These are phyloP conservation scores for Backusella australiensis DNA, from an alignment of 192 early-diverging fungal genomes.

Conservation along the genomic window DNA sequence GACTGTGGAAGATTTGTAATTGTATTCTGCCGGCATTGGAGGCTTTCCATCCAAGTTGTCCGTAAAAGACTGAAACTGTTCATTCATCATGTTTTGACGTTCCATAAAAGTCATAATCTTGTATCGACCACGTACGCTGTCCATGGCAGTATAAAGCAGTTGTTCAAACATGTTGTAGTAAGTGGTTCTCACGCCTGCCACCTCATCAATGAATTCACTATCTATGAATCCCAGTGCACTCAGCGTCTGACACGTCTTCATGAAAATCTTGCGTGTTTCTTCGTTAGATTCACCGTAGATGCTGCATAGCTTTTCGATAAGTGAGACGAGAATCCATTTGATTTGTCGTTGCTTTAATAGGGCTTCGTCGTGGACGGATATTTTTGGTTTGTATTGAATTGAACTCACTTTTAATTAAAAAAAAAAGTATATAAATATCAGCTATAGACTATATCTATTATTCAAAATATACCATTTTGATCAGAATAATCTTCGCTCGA, in stretches of 20 bases:
- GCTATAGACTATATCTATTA: not conserved
- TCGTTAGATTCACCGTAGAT: conserved; percentile 84
- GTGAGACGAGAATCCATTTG: conserved; percentile 76
- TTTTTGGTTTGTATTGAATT: not conserved
- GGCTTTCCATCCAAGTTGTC: not conserved
- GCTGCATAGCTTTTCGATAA: conserved; percentile 87
- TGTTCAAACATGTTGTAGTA: conserved; percentile 84
- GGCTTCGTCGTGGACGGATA: not conserved
- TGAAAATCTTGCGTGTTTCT: conserved; percentile 80
- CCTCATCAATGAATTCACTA: conserved; percentile 60
- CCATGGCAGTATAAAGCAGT: conserved; percentile 75
- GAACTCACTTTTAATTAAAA: not conserved
- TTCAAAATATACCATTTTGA: not conserved
- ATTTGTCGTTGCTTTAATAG: conserved; percentile 50
- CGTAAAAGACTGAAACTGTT: not conserved
- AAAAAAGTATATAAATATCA: no score
- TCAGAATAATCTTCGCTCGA: not conserved
- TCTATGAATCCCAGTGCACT: conserved; percentile 79
- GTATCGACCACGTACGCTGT: conserved; percentile 45
- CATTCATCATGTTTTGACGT: conserved; percentile 5
- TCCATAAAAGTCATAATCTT: conserved; percentile 3
- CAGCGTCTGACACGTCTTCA: conserved; percentile 81
- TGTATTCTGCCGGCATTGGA: not conserved
- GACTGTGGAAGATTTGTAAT: not conserved
- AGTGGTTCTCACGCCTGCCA: conserved; percentile 72